These are phyloP conservation scores for Candida gorgasii DNA, from an alignment of 805 yeast genomes.

Conservation along the genomic window DNA sequence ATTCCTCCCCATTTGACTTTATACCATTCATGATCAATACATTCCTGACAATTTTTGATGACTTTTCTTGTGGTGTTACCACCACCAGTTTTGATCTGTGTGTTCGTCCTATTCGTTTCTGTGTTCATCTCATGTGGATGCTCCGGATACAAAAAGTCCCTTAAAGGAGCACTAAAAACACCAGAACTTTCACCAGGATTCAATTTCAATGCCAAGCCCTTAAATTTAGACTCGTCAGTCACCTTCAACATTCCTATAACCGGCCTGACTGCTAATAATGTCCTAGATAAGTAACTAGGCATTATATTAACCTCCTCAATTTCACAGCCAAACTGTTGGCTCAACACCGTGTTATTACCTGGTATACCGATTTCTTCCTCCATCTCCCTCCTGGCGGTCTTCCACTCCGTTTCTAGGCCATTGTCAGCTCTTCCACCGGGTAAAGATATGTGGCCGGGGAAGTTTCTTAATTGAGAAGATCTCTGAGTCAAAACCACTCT, in stretches of 20 bases:
- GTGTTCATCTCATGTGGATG: slow-evolving; percentile 14
- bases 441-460: slow-evolving; percentile 87
- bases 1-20: slow-evolving; percentile 69
- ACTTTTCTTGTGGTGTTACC: too few relatives aligned
- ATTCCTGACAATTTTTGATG: slow-evolving; percentile 22
- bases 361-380: slow-evolving; percentile 83
- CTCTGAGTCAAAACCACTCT: slow-evolving; percentile 79
- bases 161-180: slow-evolving; percentile 68
- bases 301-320: slow-evolving; percentile 62
- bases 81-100: neutral
- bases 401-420: slow-evolving; percentile 64
- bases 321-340: slow-evolving; percentile 49
- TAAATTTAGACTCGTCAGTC: slow-evolving; percentile 21
- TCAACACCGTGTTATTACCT: slow-evolving; percentile 45
- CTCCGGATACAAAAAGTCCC: slow-evolving; percentile 51
- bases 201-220: slow-evolving; percentile 44
- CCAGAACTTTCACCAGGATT: slow-evolving; percentile 80
- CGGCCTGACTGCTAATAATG: slow-evolving; percentile 82
- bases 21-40: slow-evolving; percentile 32
- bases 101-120: neutral
- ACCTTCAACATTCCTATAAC: slow-evolving; percentile 64
- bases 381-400: slow-evolving; percentile 79
- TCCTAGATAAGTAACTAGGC: slow-evolving; percentile 82
- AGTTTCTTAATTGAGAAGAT: slow-evolving; percentile 64
- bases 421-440: slow-evolving; percentile 93